Base-by-base conservation (phyloP, 1,139 yeast genomes). In the Pichia cactophila region DNA sequence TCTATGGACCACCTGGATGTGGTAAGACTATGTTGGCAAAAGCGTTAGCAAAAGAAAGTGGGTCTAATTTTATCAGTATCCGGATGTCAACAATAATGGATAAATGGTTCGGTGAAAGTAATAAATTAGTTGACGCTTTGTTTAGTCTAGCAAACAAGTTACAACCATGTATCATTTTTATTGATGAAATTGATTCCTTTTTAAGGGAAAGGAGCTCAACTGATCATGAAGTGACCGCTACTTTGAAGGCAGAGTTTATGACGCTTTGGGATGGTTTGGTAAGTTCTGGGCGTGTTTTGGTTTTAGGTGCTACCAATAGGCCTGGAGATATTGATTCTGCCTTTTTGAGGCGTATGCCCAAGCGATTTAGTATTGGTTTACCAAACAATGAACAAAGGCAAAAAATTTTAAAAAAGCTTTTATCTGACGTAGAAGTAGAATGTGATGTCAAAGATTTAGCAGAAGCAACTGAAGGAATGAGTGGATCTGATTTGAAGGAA, bases 11-110 rank as follows among this genome's bases (percentile, higher is more conserved):
- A 2, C 97, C 98, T 0, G 97, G 98, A 0, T 92, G 97, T 67
- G 97, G 97, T 51, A 92, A 92, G 67, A 92, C 97, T 11, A 87
- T 92, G 96, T 73, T 92, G 59, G 97, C 97, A 23, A 90, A 90
- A 65, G 97, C 97, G 0, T 76, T 92, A 45, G 97, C 97, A 1
- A 80, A 82, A 50, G 96, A 90, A 65, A 83, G 95, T 59, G 90
- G 90, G 0, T 97, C 98, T 0, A 88, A 85, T 60, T 92, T 92
- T 67, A 77, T 92, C 48, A 89, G 90, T 63, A 85, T 92, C 49
- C 78, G 96, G 66, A 87, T 92, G 95, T 88, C 96, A 8, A 83
- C 94, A 1, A 80, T 92, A 26, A 87, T 92, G 94, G 97, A 94
- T 69, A 92, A 92, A 67, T 92, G 97, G 96, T 92, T 88, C 65